Base-by-base conservation (phyloP, 306 rosid genomes). In the Trifolium dubium region DNA sequence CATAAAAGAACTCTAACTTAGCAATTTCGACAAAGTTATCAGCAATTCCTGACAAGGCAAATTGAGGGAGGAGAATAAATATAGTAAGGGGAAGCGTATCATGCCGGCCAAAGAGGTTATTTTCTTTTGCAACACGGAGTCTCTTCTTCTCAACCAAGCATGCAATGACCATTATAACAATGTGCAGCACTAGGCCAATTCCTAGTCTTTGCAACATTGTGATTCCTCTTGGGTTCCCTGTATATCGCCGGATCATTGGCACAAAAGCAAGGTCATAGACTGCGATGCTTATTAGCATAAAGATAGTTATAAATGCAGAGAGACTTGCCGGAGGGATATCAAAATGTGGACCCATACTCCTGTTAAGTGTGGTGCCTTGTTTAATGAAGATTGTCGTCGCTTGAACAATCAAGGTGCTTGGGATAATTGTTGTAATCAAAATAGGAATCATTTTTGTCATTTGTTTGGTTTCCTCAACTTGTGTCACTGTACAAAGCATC, bases 381-480 rank as follows among this genome's bases (percentile, higher is more conserved):
- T 74, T 86, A 78, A 90, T 1, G 70, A 86, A 93, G 28, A 93
- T 80, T 0, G 96, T 89, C 34, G 69, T 50, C 1, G 78, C 70
- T 72, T 86, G 95, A 53, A 83, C 81, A 12, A 80, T 0, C 37
- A 85, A 1, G 50, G 81, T 59, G 80, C 91, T 87, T 69, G 98
- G 97, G 8, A 89, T 11, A 49, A 90, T 69, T 40, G 96, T 82
- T 12, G 86, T 88, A 17, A 80, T 49, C 74, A 92, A 66, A 73
- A 93, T 71, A 11, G 98, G 97, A 1, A 90, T 40, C 92, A 93
- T 80, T 80, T 89, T 93, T 28, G 79, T 64, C 87, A 90, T 93
- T 87, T 90, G 96, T 81, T 90, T 93, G n/a, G 96, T 90, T 86
- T 93, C 96, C 80, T 93, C 96, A 5, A 90, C 97, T 85, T 90